Evolutionary conservation across 305 asterid species (phyloP), one percentile per base, ranked within the genome.

Genomic region (Salvia sclarea): DNA sequence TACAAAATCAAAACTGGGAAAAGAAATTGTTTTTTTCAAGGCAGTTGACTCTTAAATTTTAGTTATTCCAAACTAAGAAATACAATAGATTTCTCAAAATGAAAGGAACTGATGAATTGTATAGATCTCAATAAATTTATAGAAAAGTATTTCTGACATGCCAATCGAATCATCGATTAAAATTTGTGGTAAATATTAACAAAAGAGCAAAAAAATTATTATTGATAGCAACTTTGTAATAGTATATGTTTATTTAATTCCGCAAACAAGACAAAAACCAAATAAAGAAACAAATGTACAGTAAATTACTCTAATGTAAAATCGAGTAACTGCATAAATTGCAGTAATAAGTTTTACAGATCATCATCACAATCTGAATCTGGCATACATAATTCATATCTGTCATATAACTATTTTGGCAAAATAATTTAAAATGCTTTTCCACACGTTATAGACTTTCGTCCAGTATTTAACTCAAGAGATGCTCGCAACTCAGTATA

Each of bases 401-500:
- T 71, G 60, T 56, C 13, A 44, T 52, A 8, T 37, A 35, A 28
- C 45, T 2, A 60, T 60, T 76, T 33, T 31, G 7, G 72, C 30
- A 68, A 63, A 77, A 24, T 61, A 18, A 41, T 3, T 57, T 69
- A 48, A 38, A 77, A 48, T 62, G 62, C 50, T 24, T 6, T 53
- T 65, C 9, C 13, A 9, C 16, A 7, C 30, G 0, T 44, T 0
- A 61, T 49, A 25, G 28, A 62, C n/a, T 52, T 53, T 48, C 41
- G 0, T 35, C 11, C 0, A 25, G 13, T 43, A 67, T 60, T 50
- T 49, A 64, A 57, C 31, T 48, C 35, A 40, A 11, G 56, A 45
- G 2, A 45, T 59, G 54, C 6, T 6, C 60, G 12, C 40, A 11
- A 8, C 11, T 35, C 11, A 14, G 3, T 28, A 45, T 53, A 57